A percentile compares a stretch with the other conserved stretches of the same genome.
These are phyloP conservation scores for Chrysopogon serrulatus DNA, from an alignment of 176 grass and related monocot genomes.

Conservation along the genomic window DNA sequence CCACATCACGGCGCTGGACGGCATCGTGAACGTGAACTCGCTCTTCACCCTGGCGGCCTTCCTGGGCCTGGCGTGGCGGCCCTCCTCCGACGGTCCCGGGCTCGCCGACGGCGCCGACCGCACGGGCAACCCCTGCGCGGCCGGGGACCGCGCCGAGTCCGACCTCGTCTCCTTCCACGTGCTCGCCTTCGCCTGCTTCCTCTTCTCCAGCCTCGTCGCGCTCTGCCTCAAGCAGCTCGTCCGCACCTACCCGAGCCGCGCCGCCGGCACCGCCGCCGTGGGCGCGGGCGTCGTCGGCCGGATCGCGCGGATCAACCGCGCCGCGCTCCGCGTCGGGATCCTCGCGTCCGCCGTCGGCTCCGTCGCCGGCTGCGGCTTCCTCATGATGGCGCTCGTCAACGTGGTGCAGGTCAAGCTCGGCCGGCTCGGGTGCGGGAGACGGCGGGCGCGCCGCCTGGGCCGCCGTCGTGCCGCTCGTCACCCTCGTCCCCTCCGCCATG, in stretches of 20 bases:
- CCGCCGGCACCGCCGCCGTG: background rate
- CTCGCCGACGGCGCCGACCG: conserved; percentile 32
- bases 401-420: conserved; percentile 88
- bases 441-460: conserved; percentile 44
- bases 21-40: conserved; percentile 95
- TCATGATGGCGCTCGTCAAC: conserved; percentile 89
- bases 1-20: conserved; percentile 83
- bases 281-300: background rate
- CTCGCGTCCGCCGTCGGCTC: conserved; percentile 59
- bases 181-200: conserved; percentile 82
- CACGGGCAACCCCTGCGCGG: conserved; percentile 35
- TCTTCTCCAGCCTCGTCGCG: conserved; percentile 93
- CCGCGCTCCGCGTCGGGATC: conserved; percentile 65
- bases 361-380: conserved; percentile 63
- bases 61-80: conserved; percentile 73
- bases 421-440: conserved; percentile 56
- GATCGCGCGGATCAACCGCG: conserved; percentile 55
- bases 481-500: conserved; percentile 68
- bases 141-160: conserved; percentile 48
- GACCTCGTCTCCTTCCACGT: conserved; percentile 86
- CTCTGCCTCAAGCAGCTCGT: conserved; percentile 98
- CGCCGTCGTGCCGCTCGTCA: conserved; percentile 68
- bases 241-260: conserved; percentile 28
- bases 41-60: conserved; percentile 85
- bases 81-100: conserved; percentile 38